These are phyloP conservation scores for Cercospora berteroae DNA, from an alignment of 2,329 filamentous ascomycete genomes.

Conservation along the genomic window DNA sequence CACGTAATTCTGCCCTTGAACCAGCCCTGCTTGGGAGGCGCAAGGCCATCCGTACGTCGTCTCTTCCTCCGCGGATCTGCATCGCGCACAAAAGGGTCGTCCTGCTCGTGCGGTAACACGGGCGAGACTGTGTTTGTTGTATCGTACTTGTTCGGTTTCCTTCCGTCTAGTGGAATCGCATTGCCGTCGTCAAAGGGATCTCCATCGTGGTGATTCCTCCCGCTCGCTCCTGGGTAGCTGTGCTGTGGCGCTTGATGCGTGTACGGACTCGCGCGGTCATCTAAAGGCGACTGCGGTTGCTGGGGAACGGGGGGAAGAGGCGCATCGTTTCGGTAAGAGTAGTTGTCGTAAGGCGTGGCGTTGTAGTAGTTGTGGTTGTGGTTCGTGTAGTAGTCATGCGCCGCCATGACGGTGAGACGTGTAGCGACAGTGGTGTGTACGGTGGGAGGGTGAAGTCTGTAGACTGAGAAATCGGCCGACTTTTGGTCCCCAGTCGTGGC, in stretches of 20 bases:
- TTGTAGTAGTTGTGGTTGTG: constrained; percentile 39
- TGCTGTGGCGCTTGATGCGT: constrained; percentile 27
- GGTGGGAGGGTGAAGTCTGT: not conserved
- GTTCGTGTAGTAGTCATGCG: constrained; percentile 53
- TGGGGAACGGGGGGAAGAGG: constrained; percentile 35
- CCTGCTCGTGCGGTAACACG: constrained; percentile 42
- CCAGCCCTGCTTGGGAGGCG: constrained; percentile 48
- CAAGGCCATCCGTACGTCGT: constrained; percentile 13
- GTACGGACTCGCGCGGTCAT: constrained; percentile 36
- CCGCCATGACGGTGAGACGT: constrained; percentile 20
- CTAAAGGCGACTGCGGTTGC: constrained; percentile 31
- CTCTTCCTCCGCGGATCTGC: constrained; percentile 31
- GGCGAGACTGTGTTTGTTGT: constrained; percentile 38
- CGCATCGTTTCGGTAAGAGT: constrained; percentile 46
- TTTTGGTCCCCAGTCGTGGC: not conserved
- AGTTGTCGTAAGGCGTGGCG: constrained; percentile 40
- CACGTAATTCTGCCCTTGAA: constrained; percentile 65
- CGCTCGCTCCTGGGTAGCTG: constrained; percentile 58
- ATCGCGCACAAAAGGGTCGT: constrained; percentile 42
- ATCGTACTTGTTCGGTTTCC: constrained; percentile 39
- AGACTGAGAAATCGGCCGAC: not conserved
- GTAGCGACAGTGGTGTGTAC: constrained; percentile 9
- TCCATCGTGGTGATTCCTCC: constrained; percentile 46
- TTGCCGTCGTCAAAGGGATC: constrained; percentile 51
- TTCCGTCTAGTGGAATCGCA: constrained; percentile 48